These are phyloP conservation scores for Leersia perrieri DNA, from an alignment of 176 grass and related monocot species.

Conservation along the genomic window DNA sequence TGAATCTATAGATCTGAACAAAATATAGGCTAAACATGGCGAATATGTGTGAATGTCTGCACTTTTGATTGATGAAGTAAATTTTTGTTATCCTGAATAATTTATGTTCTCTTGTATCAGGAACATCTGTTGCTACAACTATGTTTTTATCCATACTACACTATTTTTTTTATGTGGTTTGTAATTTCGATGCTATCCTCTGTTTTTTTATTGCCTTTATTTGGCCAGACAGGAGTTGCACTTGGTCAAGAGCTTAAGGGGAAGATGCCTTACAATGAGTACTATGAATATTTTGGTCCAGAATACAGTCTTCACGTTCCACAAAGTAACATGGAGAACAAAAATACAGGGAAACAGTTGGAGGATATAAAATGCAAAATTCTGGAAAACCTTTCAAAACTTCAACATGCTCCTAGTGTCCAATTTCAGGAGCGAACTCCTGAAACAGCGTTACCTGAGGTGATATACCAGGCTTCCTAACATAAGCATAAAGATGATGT, in stretches of 20 bases:
- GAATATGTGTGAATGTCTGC: neutral
- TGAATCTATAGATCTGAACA: neutral
- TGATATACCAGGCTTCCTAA: slow-evolving; percentile 23
- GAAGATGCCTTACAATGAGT: slow-evolving; percentile 88
- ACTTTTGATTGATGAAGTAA: neutral
- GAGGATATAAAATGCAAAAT: slow-evolving; percentile 79
- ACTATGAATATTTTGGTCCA: slow-evolving; percentile 92
- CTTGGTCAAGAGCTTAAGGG: slow-evolving; percentile 72
- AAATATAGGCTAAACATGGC: neutral
- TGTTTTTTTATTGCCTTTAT: slow-evolving; percentile 9
- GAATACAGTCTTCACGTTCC: slow-evolving; percentile 92
- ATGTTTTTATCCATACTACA: neutral
- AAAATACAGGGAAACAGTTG: slow-evolving; percentile 60
- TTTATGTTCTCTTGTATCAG: neutral
- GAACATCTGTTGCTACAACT: neutral
- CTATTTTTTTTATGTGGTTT: neutral
- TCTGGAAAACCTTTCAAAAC: slow-evolving; percentile 88
- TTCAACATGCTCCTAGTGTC: slow-evolving; percentile 83
- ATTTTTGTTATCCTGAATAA: neutral
- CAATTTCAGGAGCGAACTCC: slow-evolving; percentile 89
- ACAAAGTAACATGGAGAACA: slow-evolving; percentile 98
- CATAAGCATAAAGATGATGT: neutral
- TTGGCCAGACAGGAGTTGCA: slow-evolving; percentile 74
- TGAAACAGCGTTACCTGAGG: slow-evolving; percentile 86
- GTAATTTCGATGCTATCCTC: neutral